Evolutionary conservation across 2,329 filamentous ascomycete species (phyloP).

Genomic region (Epichloe uncinata): DNA sequence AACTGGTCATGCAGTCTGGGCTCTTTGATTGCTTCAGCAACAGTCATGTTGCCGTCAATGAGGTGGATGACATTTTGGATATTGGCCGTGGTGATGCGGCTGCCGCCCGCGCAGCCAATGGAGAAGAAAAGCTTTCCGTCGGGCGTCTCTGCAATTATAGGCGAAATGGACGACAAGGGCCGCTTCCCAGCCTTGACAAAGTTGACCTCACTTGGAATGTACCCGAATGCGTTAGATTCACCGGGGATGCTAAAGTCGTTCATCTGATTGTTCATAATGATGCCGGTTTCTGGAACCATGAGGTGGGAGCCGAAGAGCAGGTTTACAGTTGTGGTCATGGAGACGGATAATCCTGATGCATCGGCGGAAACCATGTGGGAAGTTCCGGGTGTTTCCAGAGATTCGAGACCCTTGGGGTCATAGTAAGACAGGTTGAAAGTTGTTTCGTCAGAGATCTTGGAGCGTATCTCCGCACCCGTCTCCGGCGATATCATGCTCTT

Average conservation of each 20-base stretch:
- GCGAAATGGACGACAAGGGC: constrained; percentile 64
- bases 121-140: constrained; percentile 58
- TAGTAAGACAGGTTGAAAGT: constrained; percentile 29
- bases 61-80: constrained; percentile 67
- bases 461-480: constrained; percentile 38
- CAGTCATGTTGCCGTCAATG: constrained; percentile 51
- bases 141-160: constrained; percentile 59
- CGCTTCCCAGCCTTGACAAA: constrained; percentile 66
- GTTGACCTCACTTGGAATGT: constrained; percentile 59
- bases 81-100: constrained; percentile 70
- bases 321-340: constrained; percentile 72
- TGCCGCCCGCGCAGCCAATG: constrained; percentile 69
- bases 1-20: constrained; percentile 77
- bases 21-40: constrained; percentile 47
- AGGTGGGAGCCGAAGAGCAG: constrained; percentile 63
- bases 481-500: constrained; percentile 50
- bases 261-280: constrained; percentile 55
- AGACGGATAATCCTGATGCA: constrained; percentile 55
- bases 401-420: constrained; percentile 32
- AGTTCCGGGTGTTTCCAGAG: constrained; percentile 50
- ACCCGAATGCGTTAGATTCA: constrained; percentile 61
- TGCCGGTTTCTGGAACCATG: constrained; percentile 68
- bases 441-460: constrained; percentile 28
- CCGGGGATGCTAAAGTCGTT: constrained; percentile 69
- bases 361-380: constrained; percentile 57